A percentile compares a stretch with the other conserved stretches of the same genome.
Conservation (phyloP, 768 basidiomycete species). For the Rhizopogon rudus region DNA sequence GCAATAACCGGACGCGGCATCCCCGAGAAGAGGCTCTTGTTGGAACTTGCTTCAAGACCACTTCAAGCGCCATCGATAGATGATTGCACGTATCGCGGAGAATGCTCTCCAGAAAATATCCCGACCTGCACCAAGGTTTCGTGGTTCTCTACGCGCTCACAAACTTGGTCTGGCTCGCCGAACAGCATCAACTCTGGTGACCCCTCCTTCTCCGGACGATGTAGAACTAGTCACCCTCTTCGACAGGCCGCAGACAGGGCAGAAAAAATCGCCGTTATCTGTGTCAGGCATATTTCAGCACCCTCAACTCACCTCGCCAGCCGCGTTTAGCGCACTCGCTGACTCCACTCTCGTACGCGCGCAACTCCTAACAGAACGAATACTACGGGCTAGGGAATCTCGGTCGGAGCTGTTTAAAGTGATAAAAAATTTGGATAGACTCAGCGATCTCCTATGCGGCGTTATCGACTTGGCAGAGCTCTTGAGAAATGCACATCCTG, state of each 20-base stretch:
- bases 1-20: background rate
- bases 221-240: constrained; percentile 63
- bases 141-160: constrained; percentile 36
- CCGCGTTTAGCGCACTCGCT: constrained; percentile 66
- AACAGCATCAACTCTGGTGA: constrained; percentile 34
- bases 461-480: constrained; percentile 97
- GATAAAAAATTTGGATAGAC: constrained; percentile 93
- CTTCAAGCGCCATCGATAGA: constrained; percentile 10
- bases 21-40: background rate
- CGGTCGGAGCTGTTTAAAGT: constrained; percentile 74
- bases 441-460: constrained; percentile 93
- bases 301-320: constrained; percentile 61
- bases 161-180: constrained; percentile 15
- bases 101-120: constrained; percentile 36
- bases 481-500: constrained; percentile 90
- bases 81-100: constrained; percentile 33
- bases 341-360: constrained; percentile 79
- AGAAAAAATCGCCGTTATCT: constrained; percentile 37
- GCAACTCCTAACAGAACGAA: constrained; percentile 77
- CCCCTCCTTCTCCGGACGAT: constrained; percentile 63
- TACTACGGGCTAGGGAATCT: constrained; percentile 68
- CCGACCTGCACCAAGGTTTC: constrained; percentile 33
- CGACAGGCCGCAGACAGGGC: constrained; percentile 50
- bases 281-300: constrained; percentile 86
- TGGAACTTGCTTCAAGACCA: background rate